Base-by-base conservation (phyloP, 2,329 filamentous ascomycete species). In the Orbilia brochopaga region DNA sequence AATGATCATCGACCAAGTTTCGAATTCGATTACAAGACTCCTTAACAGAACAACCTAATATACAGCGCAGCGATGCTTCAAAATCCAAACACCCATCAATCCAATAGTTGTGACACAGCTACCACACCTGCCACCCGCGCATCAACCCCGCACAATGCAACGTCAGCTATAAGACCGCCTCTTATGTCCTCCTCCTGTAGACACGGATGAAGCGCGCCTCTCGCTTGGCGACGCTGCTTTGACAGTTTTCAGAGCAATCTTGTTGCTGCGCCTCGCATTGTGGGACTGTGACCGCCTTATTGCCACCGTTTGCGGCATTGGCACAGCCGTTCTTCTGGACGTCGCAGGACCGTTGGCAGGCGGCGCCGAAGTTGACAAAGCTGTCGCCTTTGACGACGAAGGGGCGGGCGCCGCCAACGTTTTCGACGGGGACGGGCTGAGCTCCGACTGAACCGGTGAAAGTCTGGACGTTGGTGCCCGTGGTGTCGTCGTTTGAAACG, bases 301-400 rank as follows among this genome's bases (percentile, higher is more conserved):
- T 58, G 56, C 78, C 66, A 19, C 79, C 75, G 78, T 88, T 88
- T 64, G 83, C 84, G 27, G 83, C 83, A 73, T 86, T 79, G 11
- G 83, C 80, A 76, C 87, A 89, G 2, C 78, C 79, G 75, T 87
- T 88, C 80, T 86, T 84, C 80, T 88, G 85, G 67, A 87, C 83
- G 72, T 86, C 83, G 77, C 87, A 89, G 37, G 85, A 83, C 52
- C 87, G 82, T 78, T 87, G 83, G 44, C 84, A 79, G 19, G 87
- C 87, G 8, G 83, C 84, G 1, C 77, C 79, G 74, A 84, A 77
- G 77, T 84, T 84, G 42, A 83, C 83, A 77, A 89, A 88, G 40
- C 81, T 86, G 80, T 81, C 80, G 54, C 83, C 84, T 75, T 85
- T 83, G 67, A 87, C 84, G 21, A 78, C 74, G 78, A 87, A 87